These are phyloP conservation scores for Suhomyces pyralidae DNA, from an alignment of 805 yeast species.

Conservation along the genomic window DNA sequence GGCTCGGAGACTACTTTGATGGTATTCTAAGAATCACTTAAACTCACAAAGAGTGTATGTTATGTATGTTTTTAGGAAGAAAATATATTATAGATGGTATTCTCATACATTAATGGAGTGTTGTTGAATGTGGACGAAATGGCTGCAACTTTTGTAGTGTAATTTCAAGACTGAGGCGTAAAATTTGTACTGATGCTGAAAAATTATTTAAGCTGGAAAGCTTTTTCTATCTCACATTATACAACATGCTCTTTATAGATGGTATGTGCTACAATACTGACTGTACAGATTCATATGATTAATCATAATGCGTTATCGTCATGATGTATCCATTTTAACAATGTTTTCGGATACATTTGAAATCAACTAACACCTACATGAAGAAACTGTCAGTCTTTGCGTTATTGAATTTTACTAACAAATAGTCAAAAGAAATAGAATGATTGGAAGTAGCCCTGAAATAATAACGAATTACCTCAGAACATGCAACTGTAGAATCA, in stretches of 20 bases:
- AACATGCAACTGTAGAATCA: too few relatives aligned
- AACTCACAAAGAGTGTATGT: too few relatives aligned
- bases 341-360: constrained; percentile 37
- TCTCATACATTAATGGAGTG: too few relatives aligned
- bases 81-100: too few relatives aligned
- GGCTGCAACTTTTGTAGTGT: neutral
- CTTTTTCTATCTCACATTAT: neutral
- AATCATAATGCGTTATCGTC: constrained; percentile 46
- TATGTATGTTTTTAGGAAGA: too few relatives aligned
- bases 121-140: too few relatives aligned
- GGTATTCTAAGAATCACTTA: neutral
- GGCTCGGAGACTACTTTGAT: constrained; percentile 1
- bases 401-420: neutral
- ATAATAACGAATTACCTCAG: too few relatives aligned
- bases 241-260: neutral
- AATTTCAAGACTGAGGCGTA: neutral
- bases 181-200: neutral
- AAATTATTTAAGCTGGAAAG: neutral
- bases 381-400: constrained; percentile 14
- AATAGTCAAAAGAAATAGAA: neutral
- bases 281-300: constrained; percentile 21
- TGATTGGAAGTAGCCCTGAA: too few relatives aligned
- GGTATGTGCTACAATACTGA: neutral
- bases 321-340: constrained; percentile 37
- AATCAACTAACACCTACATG: constrained; percentile 48